phyloP scores from a whole-genome alignment of 768 basidiomycete species.

The Mycena haematopus region DNA sequence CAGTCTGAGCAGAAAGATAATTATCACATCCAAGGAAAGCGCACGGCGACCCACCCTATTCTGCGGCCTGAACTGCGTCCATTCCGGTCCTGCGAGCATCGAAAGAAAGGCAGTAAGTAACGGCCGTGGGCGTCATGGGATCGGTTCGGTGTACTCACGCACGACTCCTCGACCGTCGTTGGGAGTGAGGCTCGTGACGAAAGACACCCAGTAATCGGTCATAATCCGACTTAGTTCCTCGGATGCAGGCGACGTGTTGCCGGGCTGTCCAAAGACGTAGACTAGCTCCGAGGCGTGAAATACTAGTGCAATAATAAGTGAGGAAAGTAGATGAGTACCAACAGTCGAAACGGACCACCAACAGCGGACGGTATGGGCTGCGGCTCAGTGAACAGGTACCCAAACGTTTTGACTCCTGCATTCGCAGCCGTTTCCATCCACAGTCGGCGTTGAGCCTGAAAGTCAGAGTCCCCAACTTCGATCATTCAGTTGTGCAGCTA shows the following conservation, averaged over 20 bases:
- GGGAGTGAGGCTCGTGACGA: slow-evolving; percentile 45
- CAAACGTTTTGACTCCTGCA: slow-evolving; percentile 47
- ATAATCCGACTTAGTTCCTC: slow-evolving; percentile 40
- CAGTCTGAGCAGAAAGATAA: slow-evolving; percentile 29
- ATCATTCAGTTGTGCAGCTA: background rate
- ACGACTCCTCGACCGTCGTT: slow-evolving; percentile 44
- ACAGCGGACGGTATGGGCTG: slow-evolving; percentile 33
- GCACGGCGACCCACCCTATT: background rate
- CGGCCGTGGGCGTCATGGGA: background rate
- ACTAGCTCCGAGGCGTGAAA: slow-evolving; percentile 41
- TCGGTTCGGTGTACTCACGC: slow-evolving; percentile 32
- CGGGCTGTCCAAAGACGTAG: slow-evolving; percentile 43
- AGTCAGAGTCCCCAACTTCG: slow-evolving; percentile 21
- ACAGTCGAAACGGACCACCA: slow-evolving; percentile 36
- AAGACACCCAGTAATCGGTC: slow-evolving; percentile 53
- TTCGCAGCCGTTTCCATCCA: slow-evolving; percentile 49
- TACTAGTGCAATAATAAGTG: slow-evolving; percentile 32
- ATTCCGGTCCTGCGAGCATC: slow-evolving; percentile 6
- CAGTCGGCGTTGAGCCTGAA: slow-evolving; percentile 45
- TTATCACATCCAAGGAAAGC: background rate
- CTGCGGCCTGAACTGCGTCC: slow-evolving; percentile 10
- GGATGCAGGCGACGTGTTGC: slow-evolving; percentile 35
- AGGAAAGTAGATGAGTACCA: background rate
- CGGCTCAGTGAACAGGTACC: slow-evolving; percentile 52
- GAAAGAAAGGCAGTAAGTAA: background rate